Base-by-base conservation (phyloP, 495 filamentous ascomycete species). In the Trichocladium uniseriatum region DNA sequence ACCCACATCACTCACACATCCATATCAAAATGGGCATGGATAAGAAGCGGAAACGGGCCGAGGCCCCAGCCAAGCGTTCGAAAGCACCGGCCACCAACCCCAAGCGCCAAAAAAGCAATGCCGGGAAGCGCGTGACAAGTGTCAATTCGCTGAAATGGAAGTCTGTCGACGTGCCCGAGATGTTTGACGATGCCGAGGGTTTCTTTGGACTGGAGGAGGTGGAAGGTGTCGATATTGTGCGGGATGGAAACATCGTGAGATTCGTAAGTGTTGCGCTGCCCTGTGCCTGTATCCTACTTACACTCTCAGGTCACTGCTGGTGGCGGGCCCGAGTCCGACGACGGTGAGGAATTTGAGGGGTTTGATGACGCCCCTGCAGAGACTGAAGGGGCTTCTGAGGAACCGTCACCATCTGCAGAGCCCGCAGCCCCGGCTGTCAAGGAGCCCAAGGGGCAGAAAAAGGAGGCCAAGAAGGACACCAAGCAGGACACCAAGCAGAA, bases 181-280 rank as follows among this genome's bases (percentile, higher is more conserved):
- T 83, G 55, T 74, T 95, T 52, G 86, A 92, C 36, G 86, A 97
- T 73, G 86, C 85, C n/a, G 87, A 89, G 54, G 92, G 94, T 0
- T 95, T 98, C 65, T 94, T 81, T 66, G 91, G 92, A 0, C 63
- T 98, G 34, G 91, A 98, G 54, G 92, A 97, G 58, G 80, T 96
- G 38, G 87, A 94, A 7, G 88, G 84, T 37, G 86, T 97, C 0
- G 87, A 95, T 24, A 72, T 98, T 16, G 68, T 94, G 27, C 74
- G 70, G 34, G 73, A 82, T 44, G 67, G 65, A 4, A 56, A 67
- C 14, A 74, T 62, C 6, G 71, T 83, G 15, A 70, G 75, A 56
- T 79, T 79, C 65, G 69, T 84, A 62, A 52, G 67, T 58, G 34
- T 31, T 5, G 11, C 29, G 11, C 8, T 22, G 21, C 6, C 18